Evolutionary conservation across 2,329 filamentous ascomycete genomes (phyloP).

Genomic region (Paramyrothecium roridum): DNA sequence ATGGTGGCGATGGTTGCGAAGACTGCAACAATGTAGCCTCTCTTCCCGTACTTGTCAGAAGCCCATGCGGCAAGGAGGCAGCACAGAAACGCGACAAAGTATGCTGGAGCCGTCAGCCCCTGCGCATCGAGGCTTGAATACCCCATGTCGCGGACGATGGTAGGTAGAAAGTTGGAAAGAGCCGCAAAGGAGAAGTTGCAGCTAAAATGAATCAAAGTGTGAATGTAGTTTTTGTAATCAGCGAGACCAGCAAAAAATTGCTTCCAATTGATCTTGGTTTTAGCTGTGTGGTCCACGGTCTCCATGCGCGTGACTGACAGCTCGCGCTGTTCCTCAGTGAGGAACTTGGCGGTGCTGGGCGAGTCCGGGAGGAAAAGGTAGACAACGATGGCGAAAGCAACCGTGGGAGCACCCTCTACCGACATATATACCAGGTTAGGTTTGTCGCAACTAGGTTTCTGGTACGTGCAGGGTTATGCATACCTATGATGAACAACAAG

Average conservation of each 20-base stretch:
- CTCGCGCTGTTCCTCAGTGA: slow-evolving; percentile 54
- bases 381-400: slow-evolving; percentile 49
- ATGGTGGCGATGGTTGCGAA: slow-evolving; percentile 55
- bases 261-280: slow-evolving; percentile 39
- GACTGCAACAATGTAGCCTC: slow-evolving; percentile 55
- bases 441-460: neutral
- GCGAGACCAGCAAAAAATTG: slow-evolving; percentile 45
- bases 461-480: no score
- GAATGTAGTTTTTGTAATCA: slow-evolving; percentile 48
- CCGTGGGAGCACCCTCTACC: slow-evolving; percentile 59
- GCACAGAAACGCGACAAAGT: slow-evolving; percentile 63
- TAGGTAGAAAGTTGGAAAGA: slow-evolving; percentile 62
- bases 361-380: slow-evolving; percentile 54
- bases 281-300: slow-evolving; percentile 40
- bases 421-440: neutral
- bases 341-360: slow-evolving; percentile 47
- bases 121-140: slow-evolving; percentile 66
- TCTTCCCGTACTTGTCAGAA: slow-evolving; percentile 63
- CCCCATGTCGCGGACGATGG: slow-evolving; percentile 64
- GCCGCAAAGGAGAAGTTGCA: slow-evolving; percentile 29
- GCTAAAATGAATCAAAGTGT: slow-evolving; percentile 37
- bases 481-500: slow-evolving; percentile 57
- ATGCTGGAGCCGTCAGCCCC: slow-evolving; percentile 69
- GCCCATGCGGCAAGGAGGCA: slow-evolving; percentile 60
- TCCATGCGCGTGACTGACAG: slow-evolving; percentile 51